Evolutionary conservation across 345 rosid species (phyloP).

Genomic region (Aquilaria malaccensis): DNA sequence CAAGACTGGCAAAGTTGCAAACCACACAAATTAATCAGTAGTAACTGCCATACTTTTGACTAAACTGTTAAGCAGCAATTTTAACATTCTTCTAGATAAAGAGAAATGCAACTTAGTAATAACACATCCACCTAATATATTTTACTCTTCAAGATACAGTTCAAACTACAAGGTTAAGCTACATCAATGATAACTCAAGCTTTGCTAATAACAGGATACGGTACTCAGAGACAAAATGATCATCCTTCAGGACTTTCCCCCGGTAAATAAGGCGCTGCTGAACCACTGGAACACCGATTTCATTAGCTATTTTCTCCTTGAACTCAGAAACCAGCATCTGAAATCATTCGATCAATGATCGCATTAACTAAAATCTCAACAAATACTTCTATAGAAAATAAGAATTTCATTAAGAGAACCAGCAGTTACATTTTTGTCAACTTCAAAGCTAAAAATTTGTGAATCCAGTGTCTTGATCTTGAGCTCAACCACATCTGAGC

Average conservation of each 20-base stretch:
- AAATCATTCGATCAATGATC: conserved; percentile 11
- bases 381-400: not conserved
- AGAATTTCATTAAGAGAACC: not conserved
- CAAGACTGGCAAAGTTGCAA: no score
- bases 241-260: conserved; percentile 83
- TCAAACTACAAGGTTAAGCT: no score
- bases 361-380: conserved; percentile 6
- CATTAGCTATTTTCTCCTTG: conserved; percentile 74
- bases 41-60: no score
- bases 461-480: conserved; percentile 84
- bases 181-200: not conserved
- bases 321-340: conserved; percentile 64
- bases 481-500: conserved; percentile 49
- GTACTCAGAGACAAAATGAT: conserved; percentile 73
- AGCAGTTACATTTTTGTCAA: conserved; percentile 56
- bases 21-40: no score
- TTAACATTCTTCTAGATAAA: no score
- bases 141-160: no score
- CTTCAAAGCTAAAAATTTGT: conserved; percentile 49
- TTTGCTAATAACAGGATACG: conserved; percentile 46
- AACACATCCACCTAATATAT: no score
- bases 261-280: conserved; percentile 84
- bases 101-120: no score
- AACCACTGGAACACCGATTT: conserved; percentile 57
- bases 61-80: no score